Conservation (phyloP, 768 basidiomycete species). For the Leccinum boreale region DNA sequence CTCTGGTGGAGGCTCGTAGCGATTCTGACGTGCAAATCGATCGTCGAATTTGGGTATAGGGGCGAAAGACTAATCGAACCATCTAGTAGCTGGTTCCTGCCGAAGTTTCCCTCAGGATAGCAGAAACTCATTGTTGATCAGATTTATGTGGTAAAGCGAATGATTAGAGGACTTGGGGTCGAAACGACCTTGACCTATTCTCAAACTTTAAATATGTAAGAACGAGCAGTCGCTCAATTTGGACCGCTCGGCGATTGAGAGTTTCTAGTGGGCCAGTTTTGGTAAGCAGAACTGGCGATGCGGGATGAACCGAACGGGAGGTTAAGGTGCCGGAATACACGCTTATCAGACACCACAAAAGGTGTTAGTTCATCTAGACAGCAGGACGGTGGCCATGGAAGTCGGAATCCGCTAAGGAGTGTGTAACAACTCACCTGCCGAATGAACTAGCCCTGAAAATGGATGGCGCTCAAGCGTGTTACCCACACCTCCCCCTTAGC, state of each 20-base stretch:
- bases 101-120: slow-evolving; percentile 84
- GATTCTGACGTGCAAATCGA: slow-evolving; percentile 96
- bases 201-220: slow-evolving; percentile 69
- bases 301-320: slow-evolving; percentile 67
- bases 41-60: slow-evolving; percentile 88
- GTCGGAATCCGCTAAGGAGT: slow-evolving; percentile 84
- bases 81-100: slow-evolving; percentile 92
- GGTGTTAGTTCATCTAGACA: slow-evolving; percentile 87
- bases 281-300: slow-evolving; percentile 72
- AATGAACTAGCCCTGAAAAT: slow-evolving; percentile 91
- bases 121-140: slow-evolving; percentile 45
- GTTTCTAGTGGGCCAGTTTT: slow-evolving; percentile 73
- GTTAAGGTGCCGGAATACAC: slow-evolving; percentile 82
- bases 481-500: slow-evolving; percentile 81
- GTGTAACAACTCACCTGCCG: slow-evolving; percentile 89
- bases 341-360: slow-evolving; percentile 84
- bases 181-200: slow-evolving; percentile 86
- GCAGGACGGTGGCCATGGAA: slow-evolving; percentile 87
- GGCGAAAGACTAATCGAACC: slow-evolving; percentile 96
- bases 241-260: slow-evolving; percentile 56
- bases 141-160: slow-evolving; percentile 71
- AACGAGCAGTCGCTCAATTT: slow-evolving; percentile 47
- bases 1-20: slow-evolving; percentile 95
- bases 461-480: slow-evolving; percentile 86
- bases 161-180: slow-evolving; percentile 90